Evolutionary conservation across 345 rosid species (phyloP).

Genomic region (Hibiscus tridactylites): DNA sequence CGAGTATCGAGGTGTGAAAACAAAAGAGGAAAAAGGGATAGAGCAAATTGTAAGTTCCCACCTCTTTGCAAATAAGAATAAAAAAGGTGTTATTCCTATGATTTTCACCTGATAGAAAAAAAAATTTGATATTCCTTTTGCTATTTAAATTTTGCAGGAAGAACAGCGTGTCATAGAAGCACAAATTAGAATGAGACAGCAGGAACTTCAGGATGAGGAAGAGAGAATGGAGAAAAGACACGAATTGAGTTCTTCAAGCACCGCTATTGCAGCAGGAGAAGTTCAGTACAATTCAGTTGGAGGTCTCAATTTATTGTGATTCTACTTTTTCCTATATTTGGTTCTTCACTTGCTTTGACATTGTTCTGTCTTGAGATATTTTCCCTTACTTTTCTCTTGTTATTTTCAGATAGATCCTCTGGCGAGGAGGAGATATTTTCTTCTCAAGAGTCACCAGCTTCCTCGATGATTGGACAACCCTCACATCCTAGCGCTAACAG

Average conservation of each 20-base stretch:
- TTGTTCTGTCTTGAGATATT: not conserved
- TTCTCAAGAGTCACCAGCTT: slow-evolving; percentile 30
- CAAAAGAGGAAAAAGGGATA: slow-evolving; percentile 92
- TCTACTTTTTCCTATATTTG: slow-evolving; percentile 1
- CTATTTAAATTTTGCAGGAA: slow-evolving; percentile 44
- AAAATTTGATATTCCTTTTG: not conserved
- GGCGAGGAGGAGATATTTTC: slow-evolving; percentile 48
- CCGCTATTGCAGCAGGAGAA: slow-evolving; percentile 38
- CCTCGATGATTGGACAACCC: slow-evolving; percentile 39
- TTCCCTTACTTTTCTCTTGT: not conserved
- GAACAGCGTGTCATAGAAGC: slow-evolving; percentile 99
- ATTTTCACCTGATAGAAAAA: not conserved
- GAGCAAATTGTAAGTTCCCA: slow-evolving; percentile 78
- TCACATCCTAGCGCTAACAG: slow-evolving; percentile 45
- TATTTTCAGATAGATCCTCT: slow-evolving; percentile 43
- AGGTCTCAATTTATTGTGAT: slow-evolving; percentile 29
- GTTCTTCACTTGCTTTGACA: not conserved
- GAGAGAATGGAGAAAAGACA: slow-evolving; percentile 74
- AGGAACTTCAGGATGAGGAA: slow-evolving; percentile 83
- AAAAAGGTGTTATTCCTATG: not conserved
- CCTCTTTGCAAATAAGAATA: not conserved
- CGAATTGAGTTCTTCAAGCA: slow-evolving; percentile 60
- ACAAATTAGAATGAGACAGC: slow-evolving; percentile 78
- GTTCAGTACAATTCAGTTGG: slow-evolving; percentile 43
- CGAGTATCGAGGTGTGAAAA: slow-evolving; percentile 83